A percentile compares a stretch with the other conserved stretches of the same genome.
phyloP scores from a whole-genome alignment of 148 eudicot genomes.

The Salicornia ramosissima region DNA sequence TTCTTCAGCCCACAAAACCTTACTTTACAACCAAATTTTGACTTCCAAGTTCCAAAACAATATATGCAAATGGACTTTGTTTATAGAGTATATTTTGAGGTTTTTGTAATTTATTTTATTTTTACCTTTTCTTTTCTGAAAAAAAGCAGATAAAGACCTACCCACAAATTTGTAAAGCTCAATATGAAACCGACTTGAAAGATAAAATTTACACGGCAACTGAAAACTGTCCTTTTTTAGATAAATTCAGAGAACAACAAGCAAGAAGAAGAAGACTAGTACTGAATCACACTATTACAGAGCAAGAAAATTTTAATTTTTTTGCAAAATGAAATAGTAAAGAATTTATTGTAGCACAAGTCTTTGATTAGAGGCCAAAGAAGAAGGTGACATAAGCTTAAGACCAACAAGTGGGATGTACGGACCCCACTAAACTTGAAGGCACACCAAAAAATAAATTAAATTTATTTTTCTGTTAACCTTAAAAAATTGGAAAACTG shows the following conservation, averaged over 20 bases:
- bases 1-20: not conserved
- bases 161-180: not conserved
- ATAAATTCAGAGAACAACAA: not conserved
- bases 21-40: not conserved
- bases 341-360: not conserved
- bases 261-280: not conserved
- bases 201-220: not conserved
- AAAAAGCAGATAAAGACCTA: conserved; percentile 3
- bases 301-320: too few relatives aligned
- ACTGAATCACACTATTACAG: too few relatives aligned
- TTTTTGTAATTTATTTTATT: not conserved
- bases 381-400: conserved; percentile 13
- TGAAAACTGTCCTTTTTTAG: not conserved
- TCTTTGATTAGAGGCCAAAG: conserved; percentile 10
- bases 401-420: conserved; percentile 12
- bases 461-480: not conserved
- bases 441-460: not conserved
- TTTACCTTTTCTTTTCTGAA: not conserved
- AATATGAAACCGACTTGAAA: not conserved
- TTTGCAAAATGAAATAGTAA: not conserved
- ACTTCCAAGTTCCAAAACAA: not conserved
- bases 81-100: not conserved
- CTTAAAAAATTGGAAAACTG: not conserved
- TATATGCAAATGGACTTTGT: not conserved
- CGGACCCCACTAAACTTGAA: conserved; percentile 9